Evolutionary conservation across 257 asterid species (phyloP).

Genomic region (Solanum pennellii): DNA sequence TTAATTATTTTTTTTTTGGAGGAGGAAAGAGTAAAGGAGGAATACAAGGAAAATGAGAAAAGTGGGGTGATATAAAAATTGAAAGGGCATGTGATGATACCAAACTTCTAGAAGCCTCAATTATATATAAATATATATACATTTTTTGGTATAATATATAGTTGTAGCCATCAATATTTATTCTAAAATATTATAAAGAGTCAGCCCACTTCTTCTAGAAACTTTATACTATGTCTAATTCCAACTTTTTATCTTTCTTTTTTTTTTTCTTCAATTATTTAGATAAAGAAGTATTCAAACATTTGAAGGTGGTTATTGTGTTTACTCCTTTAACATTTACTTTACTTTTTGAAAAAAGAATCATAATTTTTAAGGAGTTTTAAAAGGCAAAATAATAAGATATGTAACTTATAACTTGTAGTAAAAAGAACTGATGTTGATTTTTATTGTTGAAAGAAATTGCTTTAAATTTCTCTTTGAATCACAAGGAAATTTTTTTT

Average conservation of each 20-base stretch:
- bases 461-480: too few species aligned
- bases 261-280: neutral
- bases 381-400: too few species aligned
- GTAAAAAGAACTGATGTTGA: too few species aligned
- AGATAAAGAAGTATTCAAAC: neutral
- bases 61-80: neutral
- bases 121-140: neutral
- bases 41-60: neutral
- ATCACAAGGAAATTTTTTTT: too few species aligned
- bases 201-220: conserved; percentile 1
- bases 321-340: neutral
- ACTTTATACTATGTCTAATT: neutral
- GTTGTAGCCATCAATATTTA: neutral
- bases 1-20: neutral
- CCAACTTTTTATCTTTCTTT: neutral
- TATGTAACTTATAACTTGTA: too few species aligned
- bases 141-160: neutral
- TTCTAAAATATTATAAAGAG: neutral
- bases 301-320: neutral
- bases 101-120: neutral
- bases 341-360: neutral
- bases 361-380: neutral
- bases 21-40: neutral
- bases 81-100: neutral
- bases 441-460: too few species aligned